Percentiles rank a stretch among this genome's conserved stretches.
These are phyloP conservation scores for Aquilaria malaccensis DNA, from an alignment of 345 rosid species.

Conservation along the genomic window DNA sequence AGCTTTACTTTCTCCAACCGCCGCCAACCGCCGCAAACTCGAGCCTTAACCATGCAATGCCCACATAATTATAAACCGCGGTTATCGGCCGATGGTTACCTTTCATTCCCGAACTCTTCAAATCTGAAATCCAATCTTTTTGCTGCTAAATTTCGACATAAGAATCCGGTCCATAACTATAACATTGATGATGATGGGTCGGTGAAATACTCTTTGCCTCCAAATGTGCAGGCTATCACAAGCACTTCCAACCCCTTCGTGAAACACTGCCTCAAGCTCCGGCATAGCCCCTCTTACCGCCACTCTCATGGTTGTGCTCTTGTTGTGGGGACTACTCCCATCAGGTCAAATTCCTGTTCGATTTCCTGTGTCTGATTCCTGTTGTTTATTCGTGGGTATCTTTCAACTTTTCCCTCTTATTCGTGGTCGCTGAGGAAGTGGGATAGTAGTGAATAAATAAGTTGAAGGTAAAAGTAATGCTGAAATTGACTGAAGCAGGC, in stretches of 20 bases:
- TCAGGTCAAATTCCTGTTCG: slow-evolving; percentile 29
- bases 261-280: slow-evolving; percentile 87
- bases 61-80: slow-evolving; percentile 10
- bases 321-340: slow-evolving; percentile 74
- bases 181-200: slow-evolving; percentile 1
- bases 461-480: too few species aligned
- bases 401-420: neutral
- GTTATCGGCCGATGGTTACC: slow-evolving; percentile 16
- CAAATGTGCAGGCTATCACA: slow-evolving; percentile 42
- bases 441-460: too few species aligned
- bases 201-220: slow-evolving; percentile 27
- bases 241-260: slow-evolving; percentile 83
- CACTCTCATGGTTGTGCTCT: slow-evolving; percentile 69
- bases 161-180: slow-evolving; percentile 7
- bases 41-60: slow-evolving; percentile 24
- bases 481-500: too few species aligned
- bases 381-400: too few species aligned
- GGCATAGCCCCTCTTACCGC: slow-evolving; percentile 74
- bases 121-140: slow-evolving; percentile 17
- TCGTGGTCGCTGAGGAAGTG: neutral
- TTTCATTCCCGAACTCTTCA: slow-evolving; percentile 11
- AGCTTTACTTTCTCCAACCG: too few species aligned
- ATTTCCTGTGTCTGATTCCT: neutral
- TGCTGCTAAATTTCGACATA: slow-evolving; percentile 12
- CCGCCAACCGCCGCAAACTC: too few species aligned